These are phyloP conservation scores for Globisporangium lucens DNA, from an alignment of 352 stramenopile species.

Conservation along the genomic window DNA sequence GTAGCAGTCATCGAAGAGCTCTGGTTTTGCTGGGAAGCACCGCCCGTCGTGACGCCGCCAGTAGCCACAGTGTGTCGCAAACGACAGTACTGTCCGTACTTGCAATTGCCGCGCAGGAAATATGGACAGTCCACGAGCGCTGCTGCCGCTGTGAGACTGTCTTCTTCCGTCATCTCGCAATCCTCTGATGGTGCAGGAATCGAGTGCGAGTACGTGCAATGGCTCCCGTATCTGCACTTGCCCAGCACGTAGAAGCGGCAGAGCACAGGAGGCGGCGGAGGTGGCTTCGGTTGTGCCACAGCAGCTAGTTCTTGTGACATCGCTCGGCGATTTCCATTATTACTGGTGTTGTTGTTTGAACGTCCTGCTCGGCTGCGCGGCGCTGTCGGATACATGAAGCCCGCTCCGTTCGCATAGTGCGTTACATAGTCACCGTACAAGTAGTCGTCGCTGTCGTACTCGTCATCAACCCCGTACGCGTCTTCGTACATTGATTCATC, in stretches of 20 bases:
- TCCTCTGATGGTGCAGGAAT: constrained; percentile 31
- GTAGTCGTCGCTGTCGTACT: constrained; percentile 11
- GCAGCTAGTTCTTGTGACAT: neutral
- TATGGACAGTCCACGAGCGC: constrained; percentile 72
- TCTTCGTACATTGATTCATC: constrained; percentile 5
- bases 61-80: constrained; percentile 36
- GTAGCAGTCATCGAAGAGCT: neutral
- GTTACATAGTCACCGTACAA: constrained; percentile 11
- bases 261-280: constrained; percentile 32
- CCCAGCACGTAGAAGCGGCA: constrained; percentile 80
- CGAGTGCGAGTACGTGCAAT: constrained; percentile 70
- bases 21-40: neutral
- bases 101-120: constrained; percentile 73
- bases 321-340: neutral
- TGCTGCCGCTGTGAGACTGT: constrained; percentile 41
- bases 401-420: neutral
- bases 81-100: constrained; percentile 66
- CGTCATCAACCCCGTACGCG: constrained; percentile 11
- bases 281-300: neutral
- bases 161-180: constrained; percentile 30
- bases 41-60: too few relatives aligned
- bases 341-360: neutral
- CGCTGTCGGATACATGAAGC: neutral
- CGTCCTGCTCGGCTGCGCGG: neutral
- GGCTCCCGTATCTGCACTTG: constrained; percentile 69